Evolutionary conservation across 2,329 filamentous ascomycete genomes (phyloP).

Genomic region (Fusarium palustre): DNA sequence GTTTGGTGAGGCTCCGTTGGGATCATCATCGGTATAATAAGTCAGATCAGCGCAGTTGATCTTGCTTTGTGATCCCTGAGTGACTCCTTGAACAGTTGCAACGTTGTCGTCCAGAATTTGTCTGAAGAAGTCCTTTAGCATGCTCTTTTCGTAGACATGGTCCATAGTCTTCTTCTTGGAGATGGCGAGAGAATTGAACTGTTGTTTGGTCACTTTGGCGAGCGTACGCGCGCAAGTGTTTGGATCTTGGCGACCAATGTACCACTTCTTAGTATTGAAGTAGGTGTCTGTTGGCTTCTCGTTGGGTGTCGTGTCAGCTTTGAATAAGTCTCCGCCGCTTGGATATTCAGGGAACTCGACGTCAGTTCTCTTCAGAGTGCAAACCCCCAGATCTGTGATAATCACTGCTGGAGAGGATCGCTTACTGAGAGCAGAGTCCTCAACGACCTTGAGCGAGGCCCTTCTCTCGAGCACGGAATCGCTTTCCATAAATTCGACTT

Average conservation of each 20-base stretch:
- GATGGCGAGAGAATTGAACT: not conserved
- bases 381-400: not conserved
- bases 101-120: not conserved
- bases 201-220: not conserved
- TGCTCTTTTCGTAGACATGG: not conserved
- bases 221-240: not conserved
- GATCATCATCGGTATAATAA: not conserved
- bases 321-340: not conserved
- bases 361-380: not conserved
- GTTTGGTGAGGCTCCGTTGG: not conserved
- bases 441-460: not conserved
- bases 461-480: not conserved
- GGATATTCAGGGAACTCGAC: not conserved
- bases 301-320: not conserved
- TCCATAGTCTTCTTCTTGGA: not conserved
- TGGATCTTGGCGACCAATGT: not conserved
- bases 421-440: not conserved
- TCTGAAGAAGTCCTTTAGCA: not conserved
- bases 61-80: not conserved
- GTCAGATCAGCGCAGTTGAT: not conserved
- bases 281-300: not conserved
- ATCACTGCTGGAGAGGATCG: not conserved
- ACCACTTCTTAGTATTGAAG: not conserved
- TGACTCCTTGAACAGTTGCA: not conserved
- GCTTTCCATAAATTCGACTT: not conserved